Base-by-base conservation (phyloP, 331 rosid genomes). In the Stylosanthes scabra region DNA sequence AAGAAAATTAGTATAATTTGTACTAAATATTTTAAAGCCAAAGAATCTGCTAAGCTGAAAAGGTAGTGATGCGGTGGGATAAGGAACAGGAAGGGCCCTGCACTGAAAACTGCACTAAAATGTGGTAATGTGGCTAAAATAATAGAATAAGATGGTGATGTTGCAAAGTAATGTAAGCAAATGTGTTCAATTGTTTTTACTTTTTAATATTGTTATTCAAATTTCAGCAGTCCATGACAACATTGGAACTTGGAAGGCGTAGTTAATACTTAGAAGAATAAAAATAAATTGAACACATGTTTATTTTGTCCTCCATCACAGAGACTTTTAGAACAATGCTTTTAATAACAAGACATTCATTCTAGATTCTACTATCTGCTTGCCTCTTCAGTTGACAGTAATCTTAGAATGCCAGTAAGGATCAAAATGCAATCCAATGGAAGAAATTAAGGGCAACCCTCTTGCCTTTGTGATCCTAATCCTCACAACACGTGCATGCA, bases 381-480 rank as follows among this genome's bases (percentile, higher is more conserved):
- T 13, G 41, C 52, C 10, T 49, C 54, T 68, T 83, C 72, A 83
- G 0, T 67, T 11, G 0, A 14, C 7, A 11, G 49, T 74, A 45
- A 81, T 39, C 68, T 37, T 74, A 5, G 90, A 87, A 59, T 82
- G 83, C 91, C 91, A 88, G 59, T 81, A 94, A 40, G 99, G 97
- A 71, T 94, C 99, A 81, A 86, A 86, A 84, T 94, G 93, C 45
- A 91, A 69, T 4, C 97, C 97, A 74, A 91, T 37, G 44, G 96
- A 94, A 78, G 99, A 94, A 61, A 94, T 80, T 74, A 94, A 84
- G 70, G 99, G 97, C 69, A 85, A 57, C 25, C 84, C 97, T 81
- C 77, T 91, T 25, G 88, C 80, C 6, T 83, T 46, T 31, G 5
- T 56, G 50, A 94, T 56, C 59, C 69, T 89, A 46, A 94, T 87